Evolutionary conservation across 306 rosid species (phyloP), one percentile per base, ranked within the genome.

Genomic region (Leucaena leucocephala): DNA sequence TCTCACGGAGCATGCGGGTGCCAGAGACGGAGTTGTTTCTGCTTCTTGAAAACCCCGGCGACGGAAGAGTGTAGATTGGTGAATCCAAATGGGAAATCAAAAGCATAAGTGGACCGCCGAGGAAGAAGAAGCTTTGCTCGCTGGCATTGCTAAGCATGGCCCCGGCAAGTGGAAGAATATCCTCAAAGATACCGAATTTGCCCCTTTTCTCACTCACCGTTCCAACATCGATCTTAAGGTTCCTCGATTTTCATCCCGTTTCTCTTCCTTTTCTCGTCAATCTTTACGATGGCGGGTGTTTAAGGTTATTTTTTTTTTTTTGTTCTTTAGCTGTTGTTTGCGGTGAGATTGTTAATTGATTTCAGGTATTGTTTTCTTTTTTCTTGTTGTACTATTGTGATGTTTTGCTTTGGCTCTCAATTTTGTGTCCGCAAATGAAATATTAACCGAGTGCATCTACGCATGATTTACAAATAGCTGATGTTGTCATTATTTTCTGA

Each of bases 141-240:
- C 88, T 19, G 97, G 97, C 72, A 81, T 92, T 1, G 84, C 81
- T 0, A 92, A 87, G 84, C 88, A 92, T 78, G 96, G 97, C 34
- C 78, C 86, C 2, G 96, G 96, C 3, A 92, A 89, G 70, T 92
- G 97, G 96, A 89, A 79, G 82, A 82, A 85, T 85, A 92, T 90
- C 62, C 87, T 87, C 45, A 75, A 71, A 67, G 97, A 92, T 67
- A 89, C 91, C 5, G 89, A 90, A 0, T 87, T 90, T 8, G 76
- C 89, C 3, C 83, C 80, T 13, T 62, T 59, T 7, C 97, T 92
- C 63, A 71, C 76, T 33, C 77, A 65, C 74, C 96, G 96, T 48
- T 86, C 96, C 83, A 92, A 90, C 81, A 84, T 90, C 19, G 96
- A 90, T 83, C 93, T 92, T 71, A 92, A 92, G 93, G 97, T 86